Evolutionary conservation across 257 asterid genomes (phyloP).

Genomic region (Petrea volubilis): DNA sequence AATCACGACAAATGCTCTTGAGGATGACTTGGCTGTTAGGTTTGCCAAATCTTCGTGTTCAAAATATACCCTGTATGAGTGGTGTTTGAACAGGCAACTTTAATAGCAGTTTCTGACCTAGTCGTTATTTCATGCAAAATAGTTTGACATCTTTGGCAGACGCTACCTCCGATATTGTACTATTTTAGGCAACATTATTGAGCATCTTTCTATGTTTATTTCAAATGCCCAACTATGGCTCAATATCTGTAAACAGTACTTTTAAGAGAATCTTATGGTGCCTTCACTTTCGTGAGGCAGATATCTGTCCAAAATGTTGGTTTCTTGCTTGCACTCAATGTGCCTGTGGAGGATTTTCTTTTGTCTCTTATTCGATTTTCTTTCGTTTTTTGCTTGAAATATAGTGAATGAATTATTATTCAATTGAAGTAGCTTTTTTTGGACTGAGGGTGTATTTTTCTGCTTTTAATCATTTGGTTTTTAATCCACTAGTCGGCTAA

Average conservation of each 20-base stretch:
- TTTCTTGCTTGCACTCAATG: slow-evolving; percentile 44
- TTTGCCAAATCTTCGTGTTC: slow-evolving; percentile 10
- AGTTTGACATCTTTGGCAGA: not conserved
- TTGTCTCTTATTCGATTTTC: not conserved
- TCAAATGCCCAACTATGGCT: slow-evolving; percentile 18
- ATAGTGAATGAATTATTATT: not conserved
- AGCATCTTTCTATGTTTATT: slow-evolving; percentile 27
- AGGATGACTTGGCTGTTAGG: not conserved
- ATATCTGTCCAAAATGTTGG: slow-evolving; percentile 28
- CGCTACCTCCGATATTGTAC: slow-evolving; percentile 20
- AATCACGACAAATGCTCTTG: slow-evolving; percentile 12
- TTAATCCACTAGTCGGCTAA: not conserved
- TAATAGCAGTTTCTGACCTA: not conserved
- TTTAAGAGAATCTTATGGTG: slow-evolving; percentile 12
- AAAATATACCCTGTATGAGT: not conserved
- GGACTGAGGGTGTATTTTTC: not conserved
- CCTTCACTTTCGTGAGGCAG: slow-evolving; percentile 21
- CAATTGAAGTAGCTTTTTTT: not conserved
- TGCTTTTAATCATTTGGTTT: not conserved
- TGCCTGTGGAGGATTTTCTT: slow-evolving; percentile 6
- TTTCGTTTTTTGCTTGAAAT: not conserved
- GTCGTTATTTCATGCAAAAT: not conserved
- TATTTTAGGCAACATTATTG: slow-evolving; percentile 28
- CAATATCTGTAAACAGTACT: not conserved
- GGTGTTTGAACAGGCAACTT: slow-evolving; percentile 25